phyloP scores from a whole-genome alignment of 2,329 filamentous ascomycete genomes.

The Lasiodiplodia hormozganensis region DNA sequence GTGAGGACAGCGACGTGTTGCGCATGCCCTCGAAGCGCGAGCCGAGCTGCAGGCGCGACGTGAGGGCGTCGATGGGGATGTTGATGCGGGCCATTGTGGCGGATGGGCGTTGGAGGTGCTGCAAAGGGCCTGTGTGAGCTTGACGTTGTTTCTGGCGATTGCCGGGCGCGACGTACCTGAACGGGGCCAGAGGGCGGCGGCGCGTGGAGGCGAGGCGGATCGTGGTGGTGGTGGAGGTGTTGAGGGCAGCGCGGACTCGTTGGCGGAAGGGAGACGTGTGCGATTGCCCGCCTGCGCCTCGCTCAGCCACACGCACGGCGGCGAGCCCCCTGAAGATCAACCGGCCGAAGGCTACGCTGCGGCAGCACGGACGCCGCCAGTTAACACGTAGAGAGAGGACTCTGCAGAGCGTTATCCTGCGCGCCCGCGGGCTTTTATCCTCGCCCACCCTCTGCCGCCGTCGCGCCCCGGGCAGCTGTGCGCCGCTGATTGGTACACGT shows the following conservation, averaged over 20 bases:
- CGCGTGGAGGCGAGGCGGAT: background rate
- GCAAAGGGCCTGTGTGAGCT: slow-evolving; percentile 14
- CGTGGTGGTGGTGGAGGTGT: background rate
- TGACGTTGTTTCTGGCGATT: background rate
- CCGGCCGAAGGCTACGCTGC: background rate
- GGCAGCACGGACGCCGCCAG: slow-evolving; percentile 18
- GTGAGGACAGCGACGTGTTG: slow-evolving; percentile 76
- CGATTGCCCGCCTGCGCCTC: background rate
- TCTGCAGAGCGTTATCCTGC: background rate
- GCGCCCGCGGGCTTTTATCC: slow-evolving; percentile 14
- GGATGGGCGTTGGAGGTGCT: background rate
- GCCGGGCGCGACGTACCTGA: slow-evolving; percentile 3
- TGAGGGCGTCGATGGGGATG: slow-evolving; percentile 90
- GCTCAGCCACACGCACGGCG: background rate
- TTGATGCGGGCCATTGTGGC: slow-evolving; percentile 79
- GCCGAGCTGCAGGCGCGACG: slow-evolving; percentile 84
- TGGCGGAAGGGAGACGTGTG: slow-evolving; percentile 10
- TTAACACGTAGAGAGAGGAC: slow-evolving; percentile 1
- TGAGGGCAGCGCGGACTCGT: background rate
- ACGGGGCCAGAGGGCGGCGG: background rate
- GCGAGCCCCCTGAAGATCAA: slow-evolving; percentile 20
- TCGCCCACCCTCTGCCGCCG: slow-evolving; percentile 7
- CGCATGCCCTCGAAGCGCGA: slow-evolving; percentile 87
- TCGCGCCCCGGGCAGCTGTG: slow-evolving; percentile 2
- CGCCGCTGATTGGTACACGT: slow-evolving; percentile 25